These are phyloP conservation scores for Amylostereum areolatum DNA, from an alignment of 1,284 basidiomycete species.

Conservation along the genomic window DNA sequence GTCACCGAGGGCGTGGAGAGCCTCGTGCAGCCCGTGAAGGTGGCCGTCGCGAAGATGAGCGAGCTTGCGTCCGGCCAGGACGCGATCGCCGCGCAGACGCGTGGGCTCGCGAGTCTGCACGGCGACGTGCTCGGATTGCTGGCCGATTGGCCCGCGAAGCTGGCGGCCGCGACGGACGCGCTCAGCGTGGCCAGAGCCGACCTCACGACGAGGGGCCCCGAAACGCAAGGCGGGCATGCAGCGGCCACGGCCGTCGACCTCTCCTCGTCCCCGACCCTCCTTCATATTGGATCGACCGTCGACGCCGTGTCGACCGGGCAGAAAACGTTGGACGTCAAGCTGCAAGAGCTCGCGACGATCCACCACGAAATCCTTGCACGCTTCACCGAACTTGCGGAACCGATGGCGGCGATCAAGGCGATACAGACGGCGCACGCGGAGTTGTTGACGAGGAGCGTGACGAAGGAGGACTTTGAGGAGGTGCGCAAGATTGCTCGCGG, in stretches of 20 bases:
- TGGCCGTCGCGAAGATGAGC: constrained; percentile 30
- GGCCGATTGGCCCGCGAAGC: constrained; percentile 35
- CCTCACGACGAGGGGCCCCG: constrained; percentile 22
- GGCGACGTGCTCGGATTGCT: constrained; percentile 29
- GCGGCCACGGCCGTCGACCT: constrained; percentile 13
- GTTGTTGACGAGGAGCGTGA: constrained; percentile 48
- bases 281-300: constrained; percentile 39
- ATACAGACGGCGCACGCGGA: constrained; percentile 59
- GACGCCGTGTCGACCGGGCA: constrained; percentile 38
- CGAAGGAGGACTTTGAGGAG: constrained; percentile 62
- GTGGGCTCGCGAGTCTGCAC: constrained; percentile 22
- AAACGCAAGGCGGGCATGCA: too few relatives aligned
- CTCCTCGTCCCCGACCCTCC: constrained; percentile 21
- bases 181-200: constrained; percentile 31
- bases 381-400: constrained; percentile 51
- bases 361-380: constrained; percentile 49
- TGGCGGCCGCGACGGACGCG: constrained; percentile 35
- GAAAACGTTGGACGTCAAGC: constrained; percentile 37
- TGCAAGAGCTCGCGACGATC: constrained; percentile 40
- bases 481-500: constrained; percentile 45
- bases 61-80: constrained; percentile 38
- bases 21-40: constrained; percentile 41
- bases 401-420: constrained; percentile 48
- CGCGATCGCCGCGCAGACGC: constrained; percentile 32
- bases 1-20: constrained; percentile 47